These are phyloP conservation scores for Candida wancherniae DNA, from an alignment of 805 yeast genomes.

Conservation along the genomic window DNA sequence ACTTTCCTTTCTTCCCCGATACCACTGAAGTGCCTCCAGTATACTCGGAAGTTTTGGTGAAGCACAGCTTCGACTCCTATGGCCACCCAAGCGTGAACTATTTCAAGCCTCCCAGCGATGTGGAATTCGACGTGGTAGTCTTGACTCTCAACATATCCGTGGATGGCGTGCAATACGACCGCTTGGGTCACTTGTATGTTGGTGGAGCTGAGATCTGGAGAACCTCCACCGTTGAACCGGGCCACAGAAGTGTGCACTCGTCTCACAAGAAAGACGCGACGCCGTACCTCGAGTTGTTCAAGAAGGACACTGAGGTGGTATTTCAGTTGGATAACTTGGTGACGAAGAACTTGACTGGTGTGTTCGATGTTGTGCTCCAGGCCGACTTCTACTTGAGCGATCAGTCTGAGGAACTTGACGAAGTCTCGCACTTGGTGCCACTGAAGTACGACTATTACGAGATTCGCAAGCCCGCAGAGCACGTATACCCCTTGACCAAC, in stretches of 20 bases:
- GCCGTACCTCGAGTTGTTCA: slow-evolving; percentile 47
- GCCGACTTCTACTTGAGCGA: slow-evolving; percentile 43
- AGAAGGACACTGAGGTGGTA: slow-evolving; percentile 35
- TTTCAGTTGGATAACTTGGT: slow-evolving; percentile 62
- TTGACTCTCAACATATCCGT: slow-evolving; percentile 53
- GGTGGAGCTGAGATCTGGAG: slow-evolving; percentile 73
- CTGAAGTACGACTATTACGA: slow-evolving; percentile 22
- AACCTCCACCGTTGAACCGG: slow-evolving; percentile 63
- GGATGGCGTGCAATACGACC: slow-evolving; percentile 54
- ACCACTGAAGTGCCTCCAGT: slow-evolving; percentile 30
- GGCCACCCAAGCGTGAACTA: slow-evolving; percentile 46
- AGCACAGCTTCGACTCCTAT: slow-evolving; percentile 56
- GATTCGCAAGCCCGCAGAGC: slow-evolving; percentile 33
- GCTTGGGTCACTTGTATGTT: slow-evolving; percentile 59
- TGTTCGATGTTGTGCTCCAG: slow-evolving; percentile 48
- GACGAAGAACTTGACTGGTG: slow-evolving; percentile 53
- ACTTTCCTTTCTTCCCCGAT: slow-evolving; percentile 24
- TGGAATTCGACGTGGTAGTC: slow-evolving; percentile 50
- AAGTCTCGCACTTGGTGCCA: background rate
- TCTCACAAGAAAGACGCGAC: slow-evolving; percentile 60
- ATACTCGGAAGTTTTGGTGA: slow-evolving; percentile 35
- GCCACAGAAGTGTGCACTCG: slow-evolving; percentile 41
- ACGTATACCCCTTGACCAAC: slow-evolving; percentile 34
- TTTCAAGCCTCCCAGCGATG: slow-evolving; percentile 39
- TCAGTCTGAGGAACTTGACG: no score